These are phyloP conservation scores for Alopecurus myosuroides DNA, from an alignment of 176 grass and related monocot genomes.

Conservation along the genomic window DNA sequence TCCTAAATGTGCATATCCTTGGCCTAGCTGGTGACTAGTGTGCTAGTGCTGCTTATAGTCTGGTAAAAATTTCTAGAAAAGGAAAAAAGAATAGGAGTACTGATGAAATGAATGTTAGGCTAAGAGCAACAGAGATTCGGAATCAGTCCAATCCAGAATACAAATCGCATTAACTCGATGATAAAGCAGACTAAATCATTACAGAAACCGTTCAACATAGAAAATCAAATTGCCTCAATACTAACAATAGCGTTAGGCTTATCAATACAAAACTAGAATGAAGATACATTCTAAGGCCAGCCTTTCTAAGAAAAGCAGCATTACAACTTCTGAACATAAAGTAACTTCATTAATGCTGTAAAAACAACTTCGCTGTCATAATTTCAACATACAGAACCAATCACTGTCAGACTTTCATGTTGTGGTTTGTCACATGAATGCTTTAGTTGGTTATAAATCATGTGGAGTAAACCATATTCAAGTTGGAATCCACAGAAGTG, in stretches of 20 bases:
- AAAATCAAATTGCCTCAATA: background rate
- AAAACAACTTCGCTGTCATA: background rate
- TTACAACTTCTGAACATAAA: background rate
- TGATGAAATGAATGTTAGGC: background rate
- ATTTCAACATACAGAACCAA: background rate
- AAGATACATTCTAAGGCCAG: background rate
- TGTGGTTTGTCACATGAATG: background rate
- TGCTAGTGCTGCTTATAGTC: background rate
- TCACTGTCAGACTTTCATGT: background rate
- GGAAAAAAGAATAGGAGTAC: background rate
- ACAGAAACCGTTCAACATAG: background rate
- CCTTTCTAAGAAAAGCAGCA: background rate
- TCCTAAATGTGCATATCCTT: background rate
- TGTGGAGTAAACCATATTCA: background rate
- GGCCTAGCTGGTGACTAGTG: background rate
- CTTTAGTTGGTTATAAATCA: conserved; percentile 6
- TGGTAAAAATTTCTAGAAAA: background rate
- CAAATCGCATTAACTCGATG: background rate
- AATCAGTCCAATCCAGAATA: background rate
- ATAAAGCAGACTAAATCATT: background rate
- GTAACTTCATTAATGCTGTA: background rate
- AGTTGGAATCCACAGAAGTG: conserved; percentile 1
- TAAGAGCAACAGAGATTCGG: background rate
- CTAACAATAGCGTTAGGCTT: background rate
- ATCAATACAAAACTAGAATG: background rate